Percentiles rank a stretch among this genome's conserved stretches.
Conservation (phyloP, 805 yeast species). For the Yarrowia alimentaria region DNA sequence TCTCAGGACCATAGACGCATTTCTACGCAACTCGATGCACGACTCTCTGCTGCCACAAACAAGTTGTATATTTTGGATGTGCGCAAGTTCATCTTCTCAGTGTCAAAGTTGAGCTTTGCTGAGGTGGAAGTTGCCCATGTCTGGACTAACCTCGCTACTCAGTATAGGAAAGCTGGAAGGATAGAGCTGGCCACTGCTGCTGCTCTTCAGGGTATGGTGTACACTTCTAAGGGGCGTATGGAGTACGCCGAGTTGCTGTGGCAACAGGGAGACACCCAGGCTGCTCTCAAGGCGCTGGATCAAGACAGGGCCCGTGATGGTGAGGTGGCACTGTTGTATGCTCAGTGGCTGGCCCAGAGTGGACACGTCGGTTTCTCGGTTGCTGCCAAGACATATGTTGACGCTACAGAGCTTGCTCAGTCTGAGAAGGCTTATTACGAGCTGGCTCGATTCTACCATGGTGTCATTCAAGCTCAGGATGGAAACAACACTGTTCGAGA, state of each 20-base stretch:
- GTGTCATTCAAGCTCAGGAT: constrained; percentile 29
- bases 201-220: constrained; percentile 53
- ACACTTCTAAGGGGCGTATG: constrained; percentile 39
- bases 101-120: constrained; percentile 29
- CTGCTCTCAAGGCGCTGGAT: constrained; percentile 33
- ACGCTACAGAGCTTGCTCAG: constrained; percentile 11
- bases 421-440: constrained; percentile 17
- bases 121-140: constrained; percentile 45
- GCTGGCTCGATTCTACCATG: constrained; percentile 19
- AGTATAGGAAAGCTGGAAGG: constrained; percentile 66
- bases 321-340: constrained; percentile 16
- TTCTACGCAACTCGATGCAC: constrained; percentile 1
- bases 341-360: constrained; percentile 21
- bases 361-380: constrained; percentile 19
- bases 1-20: constrained; percentile 23
- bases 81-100: constrained; percentile 47
- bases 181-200: constrained; percentile 70
- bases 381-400: constrained; percentile 10
- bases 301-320: constrained; percentile 16
- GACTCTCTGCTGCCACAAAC: background rate
- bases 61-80: constrained; percentile 49
- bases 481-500: constrained; percentile 24
- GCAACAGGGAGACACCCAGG: constrained; percentile 75
- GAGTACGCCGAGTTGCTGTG: constrained; percentile 83
- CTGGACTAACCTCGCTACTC: constrained; percentile 57